Evolutionary conservation across 306 rosid genomes (phyloP).

Genomic region (Casuarina cunninghamiana): DNA sequence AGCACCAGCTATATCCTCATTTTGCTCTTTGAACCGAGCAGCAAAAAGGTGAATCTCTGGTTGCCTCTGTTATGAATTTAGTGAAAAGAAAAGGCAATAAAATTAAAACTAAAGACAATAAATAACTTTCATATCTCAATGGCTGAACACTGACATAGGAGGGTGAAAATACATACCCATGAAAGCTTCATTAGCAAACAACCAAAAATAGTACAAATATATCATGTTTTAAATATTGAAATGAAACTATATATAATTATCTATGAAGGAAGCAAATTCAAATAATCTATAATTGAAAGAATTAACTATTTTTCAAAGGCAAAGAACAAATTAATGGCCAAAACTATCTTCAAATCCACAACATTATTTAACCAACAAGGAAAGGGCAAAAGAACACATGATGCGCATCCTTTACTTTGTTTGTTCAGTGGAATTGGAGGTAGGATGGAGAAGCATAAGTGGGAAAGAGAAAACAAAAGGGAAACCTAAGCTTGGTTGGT

Average conservation of each 20-base stretch:
- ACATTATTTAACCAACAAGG: background rate
- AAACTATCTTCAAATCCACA: background rate
- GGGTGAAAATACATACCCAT: background rate
- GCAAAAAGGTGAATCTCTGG: constrained; percentile 94
- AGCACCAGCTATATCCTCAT: constrained; percentile 80
- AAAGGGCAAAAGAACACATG: background rate
- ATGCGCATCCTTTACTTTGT: background rate
- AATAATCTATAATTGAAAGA: background rate
- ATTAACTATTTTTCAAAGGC: background rate
- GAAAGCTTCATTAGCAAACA: background rate
- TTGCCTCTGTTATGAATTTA: constrained; percentile 61
- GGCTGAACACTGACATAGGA: background rate
- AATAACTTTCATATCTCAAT: background rate
- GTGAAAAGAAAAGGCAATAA: constrained; percentile 9
- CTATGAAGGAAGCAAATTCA: background rate
- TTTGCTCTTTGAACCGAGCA: constrained; percentile 92
- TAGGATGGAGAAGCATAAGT: background rate
- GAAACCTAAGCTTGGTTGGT: background rate
- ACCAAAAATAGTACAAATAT: background rate
- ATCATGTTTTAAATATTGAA: background rate
- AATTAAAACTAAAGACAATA: background rate
- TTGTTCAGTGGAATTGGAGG: background rate
- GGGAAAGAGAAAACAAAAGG: background rate
- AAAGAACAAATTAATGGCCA: background rate
- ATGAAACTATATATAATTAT: no score